These are phyloP conservation scores for Colletotrichum chrysophilum DNA, from an alignment of 2,329 filamentous ascomycete genomes.

Conservation along the genomic window DNA sequence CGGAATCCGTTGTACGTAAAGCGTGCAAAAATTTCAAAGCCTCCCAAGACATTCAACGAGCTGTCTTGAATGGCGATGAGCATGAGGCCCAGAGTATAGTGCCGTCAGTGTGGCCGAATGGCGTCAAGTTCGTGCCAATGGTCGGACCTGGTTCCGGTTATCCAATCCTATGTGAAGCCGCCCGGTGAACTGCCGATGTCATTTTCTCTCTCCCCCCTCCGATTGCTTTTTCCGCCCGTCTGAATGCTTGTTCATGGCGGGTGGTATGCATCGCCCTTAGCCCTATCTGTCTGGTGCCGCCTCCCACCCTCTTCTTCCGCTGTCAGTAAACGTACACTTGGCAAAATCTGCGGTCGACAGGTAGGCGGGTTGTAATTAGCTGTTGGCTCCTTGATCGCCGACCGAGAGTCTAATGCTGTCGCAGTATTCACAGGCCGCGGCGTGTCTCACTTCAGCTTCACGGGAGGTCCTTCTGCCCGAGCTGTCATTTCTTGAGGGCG, in stretches of 20 bases:
- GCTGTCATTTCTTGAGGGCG: not conserved
- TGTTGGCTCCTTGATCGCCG: not conserved
- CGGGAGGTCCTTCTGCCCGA: not conserved
- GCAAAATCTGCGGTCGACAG: not conserved
- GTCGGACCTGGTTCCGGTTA: not conserved
- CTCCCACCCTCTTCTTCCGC: not conserved
- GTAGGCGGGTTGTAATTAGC: not conserved
- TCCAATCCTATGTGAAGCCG: not conserved
- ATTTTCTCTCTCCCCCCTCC: not conserved
- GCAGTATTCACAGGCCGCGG: not conserved
- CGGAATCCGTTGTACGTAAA: not conserved
- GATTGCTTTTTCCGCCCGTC: not conserved
- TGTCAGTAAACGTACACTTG: not conserved
- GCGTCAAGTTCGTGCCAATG: not conserved
- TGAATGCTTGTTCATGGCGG: not conserved
- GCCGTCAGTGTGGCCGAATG: not conserved
- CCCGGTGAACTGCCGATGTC: not conserved
- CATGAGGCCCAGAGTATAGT: not conserved
- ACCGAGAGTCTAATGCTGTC: not conserved
- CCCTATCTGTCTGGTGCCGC: not conserved
- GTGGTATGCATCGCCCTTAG: not conserved
- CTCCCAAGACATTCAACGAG: not conserved
- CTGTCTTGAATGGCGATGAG: not conserved
- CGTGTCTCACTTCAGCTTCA: slow-evolving; percentile 2
- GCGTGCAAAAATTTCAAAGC: not conserved